A percentile compares a stretch with the other conserved stretches of the same genome.
Evolutionary conservation across 202 grass and related monocot genomes (phyloP).

Genomic region (Musa balbisiana): DNA sequence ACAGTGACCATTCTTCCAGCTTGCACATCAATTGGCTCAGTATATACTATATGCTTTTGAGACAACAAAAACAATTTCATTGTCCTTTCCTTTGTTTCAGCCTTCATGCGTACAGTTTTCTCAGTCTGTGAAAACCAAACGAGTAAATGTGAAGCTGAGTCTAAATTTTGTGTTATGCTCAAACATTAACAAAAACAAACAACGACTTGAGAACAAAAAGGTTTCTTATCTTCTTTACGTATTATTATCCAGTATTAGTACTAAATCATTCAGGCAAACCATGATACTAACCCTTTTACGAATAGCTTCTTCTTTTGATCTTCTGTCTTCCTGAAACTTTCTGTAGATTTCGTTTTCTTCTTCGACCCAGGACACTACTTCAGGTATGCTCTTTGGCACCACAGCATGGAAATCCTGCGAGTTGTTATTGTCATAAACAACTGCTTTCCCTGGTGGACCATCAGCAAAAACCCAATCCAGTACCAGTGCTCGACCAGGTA

Average conservation of each 20-base stretch:
- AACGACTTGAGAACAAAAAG: neutral
- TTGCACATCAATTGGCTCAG: slow-evolving; percentile 74
- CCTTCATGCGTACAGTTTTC: slow-evolving; percentile 55
- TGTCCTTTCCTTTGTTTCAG: slow-evolving; percentile 71
- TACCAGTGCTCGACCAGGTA: slow-evolving; percentile 57
- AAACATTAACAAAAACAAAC: neutral
- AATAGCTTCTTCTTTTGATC: slow-evolving; percentile 49
- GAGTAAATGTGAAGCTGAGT: neutral
- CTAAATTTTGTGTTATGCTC: neutral
- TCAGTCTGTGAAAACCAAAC: slow-evolving; percentile 49
- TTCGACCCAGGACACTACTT: slow-evolving; percentile 64
- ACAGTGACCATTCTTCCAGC: slow-evolving; percentile 63
- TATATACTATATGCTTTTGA: slow-evolving; percentile 89
- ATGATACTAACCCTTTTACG: slow-evolving; percentile 47
- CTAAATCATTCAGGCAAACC: slow-evolving; percentile 1
- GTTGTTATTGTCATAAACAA: slow-evolving; percentile 80
- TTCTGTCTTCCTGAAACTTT: slow-evolving; percentile 67
- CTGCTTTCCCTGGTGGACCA: slow-evolving; percentile 60
- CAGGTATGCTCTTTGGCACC: slow-evolving; percentile 47
- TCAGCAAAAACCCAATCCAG: slow-evolving; percentile 87
- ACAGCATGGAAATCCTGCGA: slow-evolving; percentile 68
- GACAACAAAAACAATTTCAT: slow-evolving; percentile 83
- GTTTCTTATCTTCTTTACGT: neutral
- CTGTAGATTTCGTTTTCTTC: slow-evolving; percentile 67
- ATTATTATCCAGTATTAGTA: neutral